Conservation (phyloP, 1,139 yeast species). For the Blastobotrys aristatus region DNA sequence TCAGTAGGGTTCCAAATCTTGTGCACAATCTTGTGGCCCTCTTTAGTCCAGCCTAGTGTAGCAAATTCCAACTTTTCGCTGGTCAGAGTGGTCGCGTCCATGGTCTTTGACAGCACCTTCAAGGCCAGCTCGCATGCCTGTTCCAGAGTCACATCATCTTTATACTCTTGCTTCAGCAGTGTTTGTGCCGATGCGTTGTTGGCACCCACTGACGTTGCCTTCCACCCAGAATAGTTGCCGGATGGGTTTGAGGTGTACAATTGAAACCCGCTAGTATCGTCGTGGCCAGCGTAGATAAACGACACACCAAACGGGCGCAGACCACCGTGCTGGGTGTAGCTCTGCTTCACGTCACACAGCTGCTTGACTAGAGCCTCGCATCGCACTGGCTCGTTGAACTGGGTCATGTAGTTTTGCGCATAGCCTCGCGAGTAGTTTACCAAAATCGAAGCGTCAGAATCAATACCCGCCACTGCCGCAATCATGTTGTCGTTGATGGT, state of each 20-base stretch:
- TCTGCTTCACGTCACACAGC: conserved; percentile 92
- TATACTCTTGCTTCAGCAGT: conserved; percentile 88
- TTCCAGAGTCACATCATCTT: conserved; percentile 67
- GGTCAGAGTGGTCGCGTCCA: conserved; percentile 81
- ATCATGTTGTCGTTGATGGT: conserved; percentile 75
- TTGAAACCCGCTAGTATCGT: conserved; percentile 85
- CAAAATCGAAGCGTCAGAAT: conserved; percentile 91
- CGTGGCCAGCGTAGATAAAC: conserved; percentile 93
- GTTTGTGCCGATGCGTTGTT: conserved; percentile 96
- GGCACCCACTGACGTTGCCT: conserved; percentile 95
- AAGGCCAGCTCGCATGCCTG: conserved; percentile 87
- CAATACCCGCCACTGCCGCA: conserved; percentile 97
- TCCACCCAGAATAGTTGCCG: conserved; percentile 98
- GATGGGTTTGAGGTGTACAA: conserved; percentile 94
- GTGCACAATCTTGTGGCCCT: conserved; percentile 54
- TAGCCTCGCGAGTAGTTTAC: conserved; percentile 80
- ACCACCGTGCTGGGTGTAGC: conserved; percentile 98
- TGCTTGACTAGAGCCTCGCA: conserved; percentile 84
- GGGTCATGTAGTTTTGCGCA: conserved; percentile 80
- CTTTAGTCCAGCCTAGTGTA: conserved; percentile 47
- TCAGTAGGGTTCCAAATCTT: conserved; percentile 78
- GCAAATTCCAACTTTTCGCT: conserved; percentile 90
- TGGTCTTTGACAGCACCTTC: conserved; percentile 88
- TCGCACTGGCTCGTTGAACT: conserved; percentile 88
- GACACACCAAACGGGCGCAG: conserved; percentile 97